Evolutionary conservation across 768 basidiomycete species (phyloP), one percentile per base, ranked within the genome.

Genomic region (Lentinula guzmanii): DNA sequence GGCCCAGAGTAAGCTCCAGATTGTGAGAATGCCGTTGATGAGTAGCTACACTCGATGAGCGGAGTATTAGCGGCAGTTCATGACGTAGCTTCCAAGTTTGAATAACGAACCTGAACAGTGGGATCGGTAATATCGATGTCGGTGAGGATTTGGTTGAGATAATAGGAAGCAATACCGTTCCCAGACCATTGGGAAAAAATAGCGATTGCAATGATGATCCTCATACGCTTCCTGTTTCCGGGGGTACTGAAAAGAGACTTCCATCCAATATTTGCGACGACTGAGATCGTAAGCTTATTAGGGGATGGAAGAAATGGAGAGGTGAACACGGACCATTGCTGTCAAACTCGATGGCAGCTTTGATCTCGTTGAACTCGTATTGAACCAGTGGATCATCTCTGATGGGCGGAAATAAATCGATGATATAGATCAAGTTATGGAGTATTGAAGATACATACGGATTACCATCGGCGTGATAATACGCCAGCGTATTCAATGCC

Each of bases 151-250:
- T 61, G 42, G 46, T 65, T 65, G 24, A 65, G 55, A 71, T 86
- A 86, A 72, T 80, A 84, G 2, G 82, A 83, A 41, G 82, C 78
- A 51, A 85, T 79, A 61, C 83, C 83, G 62, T 85, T 85, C 6
- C 83, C 83, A 16, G 81, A 82, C 83, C 82, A 84, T 65, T 83
- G 80, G 5, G 82, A 82, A 74, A 85, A 84, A 72, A 80, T 78
- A 39, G 81, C 81, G 50, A 84, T 70, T 41, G 81, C 79, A 58
- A 82, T 65, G 65, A 85, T 80, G 68, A 86, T 79, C 35, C 73
- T 68, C 76, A 85, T 77, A 43, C 86, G 81, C 65, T 74, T 78
- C 43, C 77, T 69, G 73, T 86, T 86, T 46, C 84, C 86, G 15
- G 73, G 72, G n/a, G 79, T 83, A n/a, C 69, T 65, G 61, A 84